A percentile compares a stretch with the other conserved stretches of the same genome.
Conservation (phyloP, 768 basidiomycete genomes). For the Pleurotus djamor region DNA sequence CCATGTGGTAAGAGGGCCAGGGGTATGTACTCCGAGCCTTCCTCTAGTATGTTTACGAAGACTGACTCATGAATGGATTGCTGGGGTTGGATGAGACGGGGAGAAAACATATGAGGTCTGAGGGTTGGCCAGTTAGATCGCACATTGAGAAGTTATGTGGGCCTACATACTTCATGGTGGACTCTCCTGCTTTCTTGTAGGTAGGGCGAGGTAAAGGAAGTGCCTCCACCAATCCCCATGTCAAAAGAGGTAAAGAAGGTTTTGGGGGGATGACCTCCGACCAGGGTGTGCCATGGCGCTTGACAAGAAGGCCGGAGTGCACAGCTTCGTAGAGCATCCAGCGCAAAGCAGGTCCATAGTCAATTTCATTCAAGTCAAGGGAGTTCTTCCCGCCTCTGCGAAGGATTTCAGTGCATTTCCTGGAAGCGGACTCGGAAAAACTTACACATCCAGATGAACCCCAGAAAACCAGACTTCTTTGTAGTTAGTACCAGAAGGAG, state of each 20-base stretch:
- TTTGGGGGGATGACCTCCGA: neutral
- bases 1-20: neutral
- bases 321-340: constrained; percentile 16
- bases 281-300: constrained; percentile 1
- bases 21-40: neutral
- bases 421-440: too few relatives aligned
- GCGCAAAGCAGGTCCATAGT: neutral
- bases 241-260: neutral
- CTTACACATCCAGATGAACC: constrained; percentile 29
- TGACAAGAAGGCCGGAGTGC: constrained; percentile 10
- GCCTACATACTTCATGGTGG: neutral
- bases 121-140: neutral
- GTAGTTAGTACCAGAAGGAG: constrained; percentile 3
- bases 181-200: neutral
- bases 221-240: neutral
- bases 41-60: neutral
- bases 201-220: neutral
- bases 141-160: neutral
- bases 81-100: neutral
- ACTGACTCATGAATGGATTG: constrained; percentile 11
- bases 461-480: constrained; percentile 31
- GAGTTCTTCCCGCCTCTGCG: constrained; percentile 5
- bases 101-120: neutral
- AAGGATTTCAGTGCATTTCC: too few relatives aligned
- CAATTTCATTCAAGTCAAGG: neutral